phyloP scores from a whole-genome alignment of 805 yeast species.

The Candida oleophila region DNA sequence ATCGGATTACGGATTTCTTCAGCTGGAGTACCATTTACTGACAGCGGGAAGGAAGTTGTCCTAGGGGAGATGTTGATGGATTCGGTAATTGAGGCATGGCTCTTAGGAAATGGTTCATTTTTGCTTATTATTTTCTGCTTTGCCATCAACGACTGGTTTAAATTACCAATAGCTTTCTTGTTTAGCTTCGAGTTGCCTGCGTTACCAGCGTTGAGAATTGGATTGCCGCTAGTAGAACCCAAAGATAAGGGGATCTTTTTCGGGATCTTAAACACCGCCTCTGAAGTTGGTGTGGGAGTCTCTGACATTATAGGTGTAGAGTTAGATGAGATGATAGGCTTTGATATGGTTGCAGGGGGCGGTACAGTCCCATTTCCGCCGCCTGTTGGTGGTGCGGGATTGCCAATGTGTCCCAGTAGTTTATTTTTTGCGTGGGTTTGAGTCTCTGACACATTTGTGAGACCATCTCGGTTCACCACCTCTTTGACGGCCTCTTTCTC shows the following conservation, averaged over 20 bases:
- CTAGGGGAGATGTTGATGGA: conserved; percentile 38
- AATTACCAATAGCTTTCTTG: conserved; percentile 34
- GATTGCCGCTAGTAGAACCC: not conserved
- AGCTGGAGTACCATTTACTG: conserved; percentile 2
- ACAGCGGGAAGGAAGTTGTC: conserved; percentile 18
- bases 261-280: conserved; percentile 10
- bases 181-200: conserved; percentile 12
- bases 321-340: conserved; percentile 2
- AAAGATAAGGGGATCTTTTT: conserved; percentile 6
- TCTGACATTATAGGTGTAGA: conserved; percentile 1
- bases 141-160: conserved; percentile 43
- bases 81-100: conserved; percentile 27
- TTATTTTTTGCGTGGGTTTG: not conserved
- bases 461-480: no score
- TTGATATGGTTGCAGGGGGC: conserved; percentile 1
- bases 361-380: not conserved
- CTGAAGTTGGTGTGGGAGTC: not conserved
- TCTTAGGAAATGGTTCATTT: conserved; percentile 37
- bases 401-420: not conserved
- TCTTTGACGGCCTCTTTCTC: not conserved
- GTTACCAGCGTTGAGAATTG: not conserved
- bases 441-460: not conserved
- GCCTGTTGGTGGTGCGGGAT: not conserved
- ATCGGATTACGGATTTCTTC: not conserved
- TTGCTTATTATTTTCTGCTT: conserved; percentile 39